Base-by-base conservation (phyloP, 2,329 filamentous ascomycete genomes). In the Aspergillus bombycis region DNA sequence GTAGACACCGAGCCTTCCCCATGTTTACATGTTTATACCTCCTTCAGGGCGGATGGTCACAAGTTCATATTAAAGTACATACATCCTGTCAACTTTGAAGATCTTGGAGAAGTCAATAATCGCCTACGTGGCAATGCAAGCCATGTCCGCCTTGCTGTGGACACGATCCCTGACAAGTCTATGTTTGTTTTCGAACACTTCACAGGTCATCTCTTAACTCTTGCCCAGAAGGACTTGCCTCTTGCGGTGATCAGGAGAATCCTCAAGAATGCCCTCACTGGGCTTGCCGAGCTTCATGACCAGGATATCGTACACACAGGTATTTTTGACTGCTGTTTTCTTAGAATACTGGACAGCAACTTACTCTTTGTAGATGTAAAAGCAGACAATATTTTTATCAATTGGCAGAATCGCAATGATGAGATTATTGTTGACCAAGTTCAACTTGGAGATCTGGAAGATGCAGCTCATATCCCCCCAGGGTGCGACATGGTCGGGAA, bases 101-200 rank as follows among this genome's bases (percentile, higher is more conserved):
- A 62, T 32, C 46, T 58, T 32, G 38, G 53, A 55, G 52, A 28
- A 21, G 38, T 68, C 46, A 67, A 70, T 59, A 62, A 65, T 55
- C 43, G 62, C 30, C 63, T 71, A 26, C 56, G 34, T 36, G 14
- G 46, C 36, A 52, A 57, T 66, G 66, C 58, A 48, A 64, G 58
- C 30, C 63, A 81, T 67, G 65, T 82, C 55, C 76, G 80, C 41
- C 73, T 76, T 5, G 61, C 78, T 21, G 70, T 77, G 50, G 81
- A 83, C 67, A 79, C 77, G 45, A 73, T 82, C 63, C 80, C 81
- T 8, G 77, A 80, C 23, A 72, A 79, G 65, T 78, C 76, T 34
- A 80, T 82, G 72, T 82, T 83, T 65, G 77, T 82, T 63, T 83
- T 80, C 61, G 76, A 78, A 62, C 82, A 82, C 70, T 71, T 81